These are phyloP conservation scores for Ustilago xerochloae DNA, from an alignment of 1,284 basidiomycete species.

Conservation along the genomic window DNA sequence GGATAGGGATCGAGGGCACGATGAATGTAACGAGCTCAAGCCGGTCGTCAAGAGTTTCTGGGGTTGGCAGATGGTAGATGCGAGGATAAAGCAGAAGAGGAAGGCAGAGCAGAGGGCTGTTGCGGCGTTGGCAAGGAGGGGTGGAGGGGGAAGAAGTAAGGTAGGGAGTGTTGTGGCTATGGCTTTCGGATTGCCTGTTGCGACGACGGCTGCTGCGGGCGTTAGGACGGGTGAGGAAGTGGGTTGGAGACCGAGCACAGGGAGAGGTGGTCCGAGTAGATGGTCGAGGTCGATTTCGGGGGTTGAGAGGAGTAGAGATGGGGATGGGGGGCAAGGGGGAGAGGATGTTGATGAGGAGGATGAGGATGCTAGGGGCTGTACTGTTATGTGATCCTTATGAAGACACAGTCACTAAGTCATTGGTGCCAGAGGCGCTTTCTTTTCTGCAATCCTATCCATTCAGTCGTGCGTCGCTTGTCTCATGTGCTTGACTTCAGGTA, in stretches of 20 bases:
- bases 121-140: conserved; percentile 4
- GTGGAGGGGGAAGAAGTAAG: conserved; percentile 12
- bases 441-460: no score
- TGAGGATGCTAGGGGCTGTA: conserved; percentile 46
- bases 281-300: conserved; percentile 15
- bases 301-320: background rate
- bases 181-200: conserved; percentile 23
- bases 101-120: conserved; percentile 35
- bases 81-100: conserved; percentile 31
- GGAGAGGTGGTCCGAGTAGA: background rate
- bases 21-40: conserved; percentile 52
- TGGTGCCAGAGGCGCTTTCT: no score
- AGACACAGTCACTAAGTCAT: no score
- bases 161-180: conserved; percentile 34
- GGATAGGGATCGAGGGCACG: conserved; percentile 15
- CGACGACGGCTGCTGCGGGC: background rate
- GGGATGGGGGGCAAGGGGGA: conserved; percentile 17
- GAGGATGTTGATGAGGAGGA: conserved; percentile 34
- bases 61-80: conserved; percentile 55
- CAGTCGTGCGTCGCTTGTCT: no score
- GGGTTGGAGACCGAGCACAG: background rate
- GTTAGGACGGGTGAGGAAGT: background rate
- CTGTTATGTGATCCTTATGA: conserved; percentile 13
- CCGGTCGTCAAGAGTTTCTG: conserved; percentile 56
- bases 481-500: no score